Base-by-base conservation (phyloP, 768 basidiomycete genomes). In the Podaxis sp. region DNA sequence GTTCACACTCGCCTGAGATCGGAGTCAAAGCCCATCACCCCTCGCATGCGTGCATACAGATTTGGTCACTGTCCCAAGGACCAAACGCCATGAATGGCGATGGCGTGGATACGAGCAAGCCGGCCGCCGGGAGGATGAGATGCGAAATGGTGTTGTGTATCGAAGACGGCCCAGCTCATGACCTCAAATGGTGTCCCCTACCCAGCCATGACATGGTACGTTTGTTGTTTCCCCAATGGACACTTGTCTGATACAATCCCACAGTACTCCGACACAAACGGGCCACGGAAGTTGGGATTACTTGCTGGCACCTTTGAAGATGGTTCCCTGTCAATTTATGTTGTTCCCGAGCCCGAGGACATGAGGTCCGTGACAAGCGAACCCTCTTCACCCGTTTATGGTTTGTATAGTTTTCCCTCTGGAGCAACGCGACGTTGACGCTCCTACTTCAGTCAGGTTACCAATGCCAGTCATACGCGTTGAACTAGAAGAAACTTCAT, bases 151-250 rank as follows among this genome's bases (percentile, higher is more conserved):
- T 95, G 2, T 69, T 99, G 0, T 96, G 95, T 65, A 66, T 94
- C 8, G 89, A 95, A n/a, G 79, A 81, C 20, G 95, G 96, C 0
- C 84, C 90, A 3, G 90, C 88, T 2, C 84, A 87, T 66, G 89
- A 92, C 55, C 71, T 96, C 13, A 94, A 90, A 74, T 99, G 96
- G 96, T 96, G 96, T 73, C 96, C 96, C 2, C 72, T 95, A 30
- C 95, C 95, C 0, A 86, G 90, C 17, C 85, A 93, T 67, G 93
- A 93, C 65, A 65, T 69, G 44, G 78, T 81, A 62, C 60, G 74
- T 70, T 17, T 28, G 24, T 33, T 26, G 12, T 24, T 7, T 15
- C 22, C 24, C 38, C 33, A 50, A 20, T 36, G 15, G 41, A 36
- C 30, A 20, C 20, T 48, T 4, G 36, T 44, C 49, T 24, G 5